Base-by-base conservation (phyloP, 2,329 filamentous ascomycete genomes). In the Ascomycota sp. region DNA sequence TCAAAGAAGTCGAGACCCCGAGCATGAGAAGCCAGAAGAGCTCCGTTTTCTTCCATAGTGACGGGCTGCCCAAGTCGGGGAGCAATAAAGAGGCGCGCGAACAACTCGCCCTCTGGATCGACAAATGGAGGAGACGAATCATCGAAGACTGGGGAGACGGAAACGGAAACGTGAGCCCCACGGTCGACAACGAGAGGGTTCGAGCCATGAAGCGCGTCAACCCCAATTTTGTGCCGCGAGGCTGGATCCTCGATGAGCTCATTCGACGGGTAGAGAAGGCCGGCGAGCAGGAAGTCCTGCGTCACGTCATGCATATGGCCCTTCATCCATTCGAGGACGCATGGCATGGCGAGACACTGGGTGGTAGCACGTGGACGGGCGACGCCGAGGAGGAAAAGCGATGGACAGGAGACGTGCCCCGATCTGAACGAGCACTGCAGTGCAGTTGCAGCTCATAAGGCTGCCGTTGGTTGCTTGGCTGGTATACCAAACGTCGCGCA, bases 161-260 rank as follows among this genome's bases (percentile, higher is more conserved):
- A 4, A 55, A 54, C 1, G 50, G 48, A 3, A 39, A 30, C 25
- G 44, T 57, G 9, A 49, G 54, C 0, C 48, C 50, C 2, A 57
- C 50, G 2, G 46, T 50, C 11, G 75, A 91, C 32, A 58, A 55
- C 3, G 68, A 76, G 44, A 64, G 86, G 39, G 67, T 72, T 37
- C 53, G 48, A 25, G 68, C 67, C 9, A 95, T 95, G 89, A 81
- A 78, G 57, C 62, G 58, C 24, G 77, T 84, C 16, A 98, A 98
- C 48, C 89, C 89, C 2, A 92, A 80, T 57, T 98, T 98, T 47
- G 62, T 93, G 1, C 82, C 89, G 0, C 69, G 83, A 32, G 75
- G 78, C 12, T 98, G 86, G 84, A 70, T 98, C 34, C 62, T 98
- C 13, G 86, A 95, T 50, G 89, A 98, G 53, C 53, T 98, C 10